Percentiles rank a stretch among this genome's conserved stretches.
Conservation (phyloP, 2,329 filamentous ascomycete species). For the Apiospora arundinis region DNA sequence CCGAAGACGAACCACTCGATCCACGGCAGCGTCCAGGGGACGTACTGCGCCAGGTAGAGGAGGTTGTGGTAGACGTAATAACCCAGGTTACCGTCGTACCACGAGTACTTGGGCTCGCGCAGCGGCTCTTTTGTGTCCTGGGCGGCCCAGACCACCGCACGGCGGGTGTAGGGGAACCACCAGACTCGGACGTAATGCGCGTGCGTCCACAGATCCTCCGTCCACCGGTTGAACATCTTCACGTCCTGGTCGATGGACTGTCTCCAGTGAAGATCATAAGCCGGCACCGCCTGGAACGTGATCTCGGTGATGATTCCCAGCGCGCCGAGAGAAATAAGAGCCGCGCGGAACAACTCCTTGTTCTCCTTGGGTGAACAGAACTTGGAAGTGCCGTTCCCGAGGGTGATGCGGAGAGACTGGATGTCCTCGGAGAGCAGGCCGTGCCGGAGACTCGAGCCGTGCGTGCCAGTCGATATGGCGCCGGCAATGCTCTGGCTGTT, state of each 20-base stretch:
- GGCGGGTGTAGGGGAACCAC: slow-evolving; percentile 94
- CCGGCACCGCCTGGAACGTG: slow-evolving; percentile 79
- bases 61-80: slow-evolving; percentile 93
- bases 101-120: slow-evolving; percentile 67
- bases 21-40: slow-evolving; percentile 82
- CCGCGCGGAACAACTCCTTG: slow-evolving; percentile 83
- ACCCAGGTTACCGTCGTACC: slow-evolving; percentile 82
- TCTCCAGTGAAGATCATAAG: slow-evolving; percentile 85
- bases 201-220: slow-evolving; percentile 77
- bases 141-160: slow-evolving; percentile 90
- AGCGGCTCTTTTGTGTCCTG: slow-evolving; percentile 72
- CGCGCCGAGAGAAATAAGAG: slow-evolving; percentile 85
- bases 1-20: slow-evolving; percentile 97
- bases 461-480: slow-evolving; percentile 90
- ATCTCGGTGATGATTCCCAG: slow-evolving; percentile 91
- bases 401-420: slow-evolving; percentile 75
- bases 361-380: slow-evolving; percentile 74
- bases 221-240: slow-evolving; percentile 75
- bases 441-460: slow-evolving; percentile 85
- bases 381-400: slow-evolving; percentile 78
- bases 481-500: slow-evolving; percentile 93
- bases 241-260: slow-evolving; percentile 78
- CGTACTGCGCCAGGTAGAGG: slow-evolving; percentile 77
- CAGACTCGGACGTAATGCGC: slow-evolving; percentile 92
- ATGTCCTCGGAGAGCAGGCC: slow-evolving; percentile 85